A percentile compares a stretch with the other conserved stretches of the same genome.
Evolutionary conservation across 108 stramenopile genomes (phyloP).

Genomic region (Licmophora abbreviata): DNA sequence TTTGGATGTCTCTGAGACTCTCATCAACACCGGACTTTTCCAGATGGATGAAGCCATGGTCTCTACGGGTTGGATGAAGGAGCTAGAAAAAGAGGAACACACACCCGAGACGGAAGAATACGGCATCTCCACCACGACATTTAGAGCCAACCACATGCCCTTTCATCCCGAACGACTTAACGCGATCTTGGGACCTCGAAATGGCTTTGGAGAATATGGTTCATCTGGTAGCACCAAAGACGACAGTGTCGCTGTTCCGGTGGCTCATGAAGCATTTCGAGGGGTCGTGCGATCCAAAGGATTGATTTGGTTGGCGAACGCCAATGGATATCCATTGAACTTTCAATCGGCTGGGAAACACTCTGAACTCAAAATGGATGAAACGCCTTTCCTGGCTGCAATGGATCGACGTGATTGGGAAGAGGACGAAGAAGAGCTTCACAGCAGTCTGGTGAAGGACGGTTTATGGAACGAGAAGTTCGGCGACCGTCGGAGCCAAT

Average conservation of each 20-base stretch:
- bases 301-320: slow-evolving; percentile 45
- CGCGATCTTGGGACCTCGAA: slow-evolving; percentile 17
- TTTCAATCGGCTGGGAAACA: slow-evolving; percentile 4
- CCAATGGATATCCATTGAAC: slow-evolving; percentile 1
- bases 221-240: slow-evolving; percentile 1
- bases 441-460: not conserved
- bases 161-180: slow-evolving; percentile 50
- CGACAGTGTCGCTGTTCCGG: slow-evolving; percentile 1
- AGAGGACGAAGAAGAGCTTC: not conserved
- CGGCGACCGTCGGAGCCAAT: slow-evolving; percentile 50
- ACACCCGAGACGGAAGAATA: slow-evolving; percentile 72
- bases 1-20: slow-evolving; percentile 12
- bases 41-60: slow-evolving; percentile 44
- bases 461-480: slow-evolving; percentile 7
- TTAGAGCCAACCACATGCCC: slow-evolving; percentile 35
- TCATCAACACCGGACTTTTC: slow-evolving; percentile 44
- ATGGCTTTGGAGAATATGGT: not conserved
- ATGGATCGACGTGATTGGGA: not conserved
- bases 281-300: slow-evolving; percentile 64
- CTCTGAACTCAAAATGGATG: not conserved
- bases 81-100: slow-evolving; percentile 39
- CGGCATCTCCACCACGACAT: slow-evolving; percentile 67
- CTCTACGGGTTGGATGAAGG: slow-evolving; percentile 64
- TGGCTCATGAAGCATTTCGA: too few relatives aligned
- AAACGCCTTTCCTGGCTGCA: not conserved